Base-by-base conservation (phyloP, 2,329 filamentous ascomycete genomes). In the Botrytis pseudocinerea region DNA sequence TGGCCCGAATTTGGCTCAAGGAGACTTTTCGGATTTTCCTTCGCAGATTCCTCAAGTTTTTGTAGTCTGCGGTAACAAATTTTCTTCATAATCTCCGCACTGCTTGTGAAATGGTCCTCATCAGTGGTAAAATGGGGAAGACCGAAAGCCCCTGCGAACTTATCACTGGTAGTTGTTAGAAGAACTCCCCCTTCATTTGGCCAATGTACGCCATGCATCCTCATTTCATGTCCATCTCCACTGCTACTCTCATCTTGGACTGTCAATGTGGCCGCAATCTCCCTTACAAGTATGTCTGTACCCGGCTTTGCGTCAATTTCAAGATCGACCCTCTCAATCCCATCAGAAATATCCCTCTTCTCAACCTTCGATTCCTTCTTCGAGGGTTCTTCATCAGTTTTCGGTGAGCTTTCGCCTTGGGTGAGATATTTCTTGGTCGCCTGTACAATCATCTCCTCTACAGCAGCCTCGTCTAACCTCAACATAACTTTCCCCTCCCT, bases 131-230 rank as follows among this genome's bases (percentile, higher is more conserved):
- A 87, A 82, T 98, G 94, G 40, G 96, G 95, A 64, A 98, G 84
- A 3, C 91, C 92, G 81, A 97, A 97, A 72, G 98, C 91, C 61
- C 96, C 95, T n/a, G 92, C 90, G 79, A 96, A 96, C 84, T 97
- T 98, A 80, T 97, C 93, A 82, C 94, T 98, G 65, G 94, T 95
- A 0, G 95, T 98, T 2, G 92, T 93, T 80, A 98, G 84, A 51
- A 98, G 84, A 68, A 96, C 89, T 22, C 90, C 88, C 2, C 96
- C 96, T 75, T 92, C 89, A n/a, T 88, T 87, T 54, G 92, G 90
- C 86, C 94, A 97, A 83, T 98, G 95, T 6, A 97, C 87, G 5
- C 96, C 96, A 82, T 94, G 91, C 68, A 97, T 83, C 69, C 89
- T 87, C 83, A 97, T 90, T 77, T 95, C 91, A 90, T 92, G 95